Evolutionary conservation across 305 asterid genomes (phyloP).

Genomic region (Ruellia speciosa): DNA sequence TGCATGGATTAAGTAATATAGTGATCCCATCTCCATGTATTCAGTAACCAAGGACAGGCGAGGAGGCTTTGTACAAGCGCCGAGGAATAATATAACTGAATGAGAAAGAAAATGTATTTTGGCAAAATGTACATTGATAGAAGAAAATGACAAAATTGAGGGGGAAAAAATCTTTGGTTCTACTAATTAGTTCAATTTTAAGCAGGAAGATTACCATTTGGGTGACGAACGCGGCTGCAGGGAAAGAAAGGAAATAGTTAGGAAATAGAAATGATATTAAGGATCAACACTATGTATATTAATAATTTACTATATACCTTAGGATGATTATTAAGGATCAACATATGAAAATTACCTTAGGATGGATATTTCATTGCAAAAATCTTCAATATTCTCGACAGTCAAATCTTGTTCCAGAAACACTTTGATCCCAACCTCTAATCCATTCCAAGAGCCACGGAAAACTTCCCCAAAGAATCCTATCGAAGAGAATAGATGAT

Average conservation of each 20-base stretch:
- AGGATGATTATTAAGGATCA: constrained; percentile 3
- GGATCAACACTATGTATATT: constrained; percentile 3
- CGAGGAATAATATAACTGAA: constrained; percentile 94
- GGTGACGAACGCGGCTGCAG: constrained; percentile 95
- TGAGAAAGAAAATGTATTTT: constrained; percentile 16
- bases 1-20: constrained; percentile 74
- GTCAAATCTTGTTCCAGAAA: constrained; percentile 90
- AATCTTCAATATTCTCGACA: constrained; percentile 90
- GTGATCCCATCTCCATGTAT: constrained; percentile 96
- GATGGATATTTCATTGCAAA: constrained; percentile 87
- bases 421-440: constrained; percentile 84
- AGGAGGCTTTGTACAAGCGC: constrained; percentile 94
- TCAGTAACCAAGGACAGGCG: constrained; percentile 86
- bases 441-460: constrained; percentile 93
- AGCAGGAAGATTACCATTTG: constrained; percentile 62
- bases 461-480: constrained; percentile 99
- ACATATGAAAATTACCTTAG: constrained; percentile 43
- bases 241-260: constrained; percentile 22
- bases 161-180: background rate
- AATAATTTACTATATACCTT: background rate
- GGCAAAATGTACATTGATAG: constrained; percentile 12
- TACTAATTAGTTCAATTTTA: constrained; percentile 10
- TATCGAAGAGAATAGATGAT: constrained; percentile 18
- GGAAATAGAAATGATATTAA: constrained; percentile 9
- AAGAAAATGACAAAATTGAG: background rate